A percentile compares a stretch with the other conserved stretches of the same genome.
phyloP scores from a whole-genome alignment of 768 basidiomycete genomes.

The Boletus barrowsii region DNA sequence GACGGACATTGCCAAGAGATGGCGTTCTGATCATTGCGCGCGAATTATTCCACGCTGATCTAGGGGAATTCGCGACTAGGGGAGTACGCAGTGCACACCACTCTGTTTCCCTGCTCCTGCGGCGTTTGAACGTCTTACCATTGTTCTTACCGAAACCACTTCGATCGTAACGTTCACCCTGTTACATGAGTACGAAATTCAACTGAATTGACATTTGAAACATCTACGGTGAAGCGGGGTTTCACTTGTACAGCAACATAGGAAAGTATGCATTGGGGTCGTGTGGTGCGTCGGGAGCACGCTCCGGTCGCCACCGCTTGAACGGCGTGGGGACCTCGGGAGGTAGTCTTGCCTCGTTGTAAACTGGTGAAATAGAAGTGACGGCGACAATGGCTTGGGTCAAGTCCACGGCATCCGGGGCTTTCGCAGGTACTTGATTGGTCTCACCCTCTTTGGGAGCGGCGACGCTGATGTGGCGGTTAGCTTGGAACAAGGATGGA shows the following conservation, averaged over 20 bases:
- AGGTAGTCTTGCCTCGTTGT: conserved; percentile 63
- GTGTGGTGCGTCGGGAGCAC: conserved; percentile 78
- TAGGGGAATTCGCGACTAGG: no score
- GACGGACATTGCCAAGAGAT: no score
- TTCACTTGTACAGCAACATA: conserved; percentile 62
- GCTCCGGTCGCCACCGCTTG: conserved; percentile 72
- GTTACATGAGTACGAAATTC: conserved; percentile 31
- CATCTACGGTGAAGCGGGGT: neutral
- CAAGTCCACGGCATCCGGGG: conserved; percentile 53
- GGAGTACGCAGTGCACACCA: neutral
- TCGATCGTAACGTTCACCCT: neutral
- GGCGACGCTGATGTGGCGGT: conserved; percentile 43
- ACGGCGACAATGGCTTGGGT: conserved; percentile 71
- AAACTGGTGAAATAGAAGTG: conserved; percentile 53
- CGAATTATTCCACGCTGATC: no score
- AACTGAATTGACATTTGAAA: conserved; percentile 17
- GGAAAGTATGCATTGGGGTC: conserved; percentile 81
- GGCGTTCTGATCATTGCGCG: no score
- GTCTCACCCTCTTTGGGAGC: conserved; percentile 45
- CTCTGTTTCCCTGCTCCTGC: no score
- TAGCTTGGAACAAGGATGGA: neutral
- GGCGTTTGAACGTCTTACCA: neutral
- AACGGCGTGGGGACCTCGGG: conserved; percentile 67
- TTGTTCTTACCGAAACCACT: neutral
- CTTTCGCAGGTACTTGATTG: conserved; percentile 43